These are phyloP conservation scores for Phaeosphaeria sp. DNA, from an alignment of 2,329 filamentous ascomycete species.

Conservation along the genomic window DNA sequence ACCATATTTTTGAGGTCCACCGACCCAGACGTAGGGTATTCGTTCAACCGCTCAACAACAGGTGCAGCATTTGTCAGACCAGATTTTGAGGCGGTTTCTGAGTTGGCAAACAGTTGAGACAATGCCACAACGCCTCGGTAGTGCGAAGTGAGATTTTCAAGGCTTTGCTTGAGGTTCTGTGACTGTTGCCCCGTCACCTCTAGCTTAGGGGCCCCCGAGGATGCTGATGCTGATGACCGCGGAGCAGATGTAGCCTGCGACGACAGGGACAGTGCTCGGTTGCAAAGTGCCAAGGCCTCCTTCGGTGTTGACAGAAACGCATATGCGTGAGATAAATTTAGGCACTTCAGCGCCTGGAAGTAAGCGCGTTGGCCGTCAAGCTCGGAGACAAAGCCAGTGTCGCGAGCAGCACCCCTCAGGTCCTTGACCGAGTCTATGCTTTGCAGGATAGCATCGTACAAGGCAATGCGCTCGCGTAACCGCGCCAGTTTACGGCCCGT, in stretches of 20 bases:
- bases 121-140: slow-evolving; percentile 87
- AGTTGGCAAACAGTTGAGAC: slow-evolving; percentile 65
- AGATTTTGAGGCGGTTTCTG: slow-evolving; percentile 55
- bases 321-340: slow-evolving; percentile 87
- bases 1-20: slow-evolving; percentile 83
- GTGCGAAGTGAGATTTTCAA: slow-evolving; percentile 76
- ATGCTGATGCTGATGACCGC: slow-evolving; percentile 40
- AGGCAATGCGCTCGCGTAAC: slow-evolving; percentile 82
- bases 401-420: slow-evolving; percentile 86
- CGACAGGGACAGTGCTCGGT: slow-evolving; percentile 71
- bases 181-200: slow-evolving; percentile 68
- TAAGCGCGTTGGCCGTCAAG: slow-evolving; percentile 81
- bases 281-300: slow-evolving; percentile 85
- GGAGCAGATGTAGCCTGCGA: slow-evolving; percentile 56
- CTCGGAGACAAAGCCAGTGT: slow-evolving; percentile 75
- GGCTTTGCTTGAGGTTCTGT: slow-evolving; percentile 64
- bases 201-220: slow-evolving; percentile 65
- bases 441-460: slow-evolving; percentile 91
- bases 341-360: slow-evolving; percentile 87
- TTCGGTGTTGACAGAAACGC: slow-evolving; percentile 72
- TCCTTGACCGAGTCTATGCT: slow-evolving; percentile 90
- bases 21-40: slow-evolving; percentile 71
- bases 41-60: slow-evolving; percentile 75
- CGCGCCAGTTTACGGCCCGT: slow-evolving; percentile 77
- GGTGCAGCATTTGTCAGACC: slow-evolving; percentile 59